These are phyloP conservation scores for Monilinia fructicola DNA, from an alignment of 2,329 filamentous ascomycete species.

Conservation along the genomic window DNA sequence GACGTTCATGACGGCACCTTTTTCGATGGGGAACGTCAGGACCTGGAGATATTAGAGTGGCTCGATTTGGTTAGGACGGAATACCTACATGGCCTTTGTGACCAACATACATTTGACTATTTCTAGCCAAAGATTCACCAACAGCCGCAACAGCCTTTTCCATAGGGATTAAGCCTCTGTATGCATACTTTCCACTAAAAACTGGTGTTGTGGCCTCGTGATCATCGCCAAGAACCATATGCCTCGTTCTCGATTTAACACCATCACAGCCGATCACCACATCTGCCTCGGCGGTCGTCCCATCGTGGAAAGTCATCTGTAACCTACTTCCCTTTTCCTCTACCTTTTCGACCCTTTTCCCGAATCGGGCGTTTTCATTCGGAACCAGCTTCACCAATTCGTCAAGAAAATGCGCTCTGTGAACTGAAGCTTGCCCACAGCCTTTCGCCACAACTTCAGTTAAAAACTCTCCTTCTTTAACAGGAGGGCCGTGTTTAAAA, in stretches of 20 bases:
- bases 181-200: slow-evolving; percentile 59
- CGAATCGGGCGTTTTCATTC: slow-evolving; percentile 40
- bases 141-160: slow-evolving; percentile 48
- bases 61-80: slow-evolving; percentile 53
- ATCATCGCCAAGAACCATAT: slow-evolving; percentile 50
- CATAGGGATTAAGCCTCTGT: slow-evolving; percentile 61
- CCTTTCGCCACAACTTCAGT: slow-evolving; percentile 30
- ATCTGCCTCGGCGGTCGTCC: slow-evolving; percentile 39
- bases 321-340: slow-evolving; percentile 36
- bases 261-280: slow-evolving; percentile 26
- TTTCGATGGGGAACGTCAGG: slow-evolving; percentile 44
- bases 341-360: slow-evolving; percentile 42
- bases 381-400: slow-evolving; percentile 43
- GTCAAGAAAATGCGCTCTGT: slow-evolving; percentile 40
- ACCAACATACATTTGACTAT: slow-evolving; percentile 56
- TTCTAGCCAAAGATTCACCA: slow-evolving; percentile 48
- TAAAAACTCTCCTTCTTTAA: slow-evolving; percentile 28
- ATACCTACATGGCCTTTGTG: slow-evolving; percentile 53
- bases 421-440: slow-evolving; percentile 35
- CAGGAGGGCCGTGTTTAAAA: slow-evolving; percentile 24
- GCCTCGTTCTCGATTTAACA: slow-evolving; percentile 51
- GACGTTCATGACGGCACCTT: slow-evolving; percentile 57
- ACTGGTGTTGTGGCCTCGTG: slow-evolving; percentile 47
- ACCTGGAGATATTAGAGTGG: slow-evolving; percentile 4
- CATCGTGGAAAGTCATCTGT: slow-evolving; percentile 47